Evolutionary conservation across 2,329 filamentous ascomycete species (phyloP), one percentile per base, ranked within the genome.

Genomic region (Penicillium digitatum): DNA sequence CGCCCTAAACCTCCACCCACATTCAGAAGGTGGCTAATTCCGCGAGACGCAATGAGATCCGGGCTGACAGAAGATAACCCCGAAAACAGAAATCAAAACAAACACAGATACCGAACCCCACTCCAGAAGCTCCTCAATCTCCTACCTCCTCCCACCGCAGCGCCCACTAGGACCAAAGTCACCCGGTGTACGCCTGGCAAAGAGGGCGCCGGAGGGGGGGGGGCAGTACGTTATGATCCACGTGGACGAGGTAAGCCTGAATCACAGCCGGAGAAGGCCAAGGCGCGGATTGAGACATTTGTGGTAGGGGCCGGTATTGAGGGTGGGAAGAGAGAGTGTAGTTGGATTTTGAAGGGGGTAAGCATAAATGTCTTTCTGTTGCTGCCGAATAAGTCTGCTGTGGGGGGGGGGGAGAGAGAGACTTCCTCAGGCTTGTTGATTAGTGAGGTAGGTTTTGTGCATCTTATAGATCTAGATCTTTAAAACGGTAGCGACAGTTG

Each of bases 301-400:
- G 69, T 85, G 3, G 86, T 88, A 1, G 86, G 85, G 0, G 76
- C 75, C 12, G 73, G 86, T 65, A 72, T 87, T 5, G 74, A 73
- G 4, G 70, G 66, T 0, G 86, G 85, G 0, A n/a, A n/a, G 86
- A 89, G 74, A 80, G 68, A 66, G 60, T 86, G 64, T 84, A 87
- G 68, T 89, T 86, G 86, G 76, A 87, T 56, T 85, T 89, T 8
- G 83, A 87, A 50, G 85, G 86, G 0, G 85, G 82, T 5, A 83
- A 84, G 68, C 89, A 81, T 67, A 89, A 88, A 72, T 81, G 81
- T 11, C 85, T 79, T 63, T 87, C 80, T 69, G n/a, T 64, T 88
- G 54, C 68, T 87, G 31, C 76, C 78, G 1, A 78, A 80, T 48
- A 69, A 31, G 12, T 3, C n/a, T 6, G n/a, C n/a, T n/a, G n/a